Percentiles rank a stretch among this genome's conserved stretches.
Conservation (phyloP, 1,139 yeast genomes). For the Kurtzmaniella natalensis region DNA sequence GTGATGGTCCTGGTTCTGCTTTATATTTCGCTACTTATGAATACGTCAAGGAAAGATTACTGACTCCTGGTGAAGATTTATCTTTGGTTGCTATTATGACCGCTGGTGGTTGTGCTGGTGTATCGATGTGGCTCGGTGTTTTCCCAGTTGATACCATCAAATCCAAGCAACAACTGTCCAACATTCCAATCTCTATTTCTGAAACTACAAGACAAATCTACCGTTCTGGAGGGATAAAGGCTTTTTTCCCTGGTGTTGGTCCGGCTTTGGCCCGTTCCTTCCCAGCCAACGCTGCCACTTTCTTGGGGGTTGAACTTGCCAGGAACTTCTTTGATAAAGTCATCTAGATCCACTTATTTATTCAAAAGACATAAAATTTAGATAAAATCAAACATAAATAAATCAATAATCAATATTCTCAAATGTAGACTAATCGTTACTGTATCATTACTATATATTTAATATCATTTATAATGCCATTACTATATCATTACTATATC, state of each 20-base stretch:
- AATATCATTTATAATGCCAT: no score
- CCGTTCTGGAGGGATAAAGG: conserved; percentile 74
- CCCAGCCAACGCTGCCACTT: conserved; percentile 98
- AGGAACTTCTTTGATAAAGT: conserved; percentile 56
- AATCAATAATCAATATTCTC: not conserved
- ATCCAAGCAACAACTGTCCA: conserved; percentile 74
- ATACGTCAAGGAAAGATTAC: conserved; percentile 59
- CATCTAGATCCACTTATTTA: conserved; percentile 15
- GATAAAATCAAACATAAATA: not conserved
- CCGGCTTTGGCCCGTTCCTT: conserved; percentile 92
- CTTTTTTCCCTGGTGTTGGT: conserved; percentile 96
- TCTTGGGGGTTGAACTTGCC: conserved; percentile 90
- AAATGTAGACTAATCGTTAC: no score
- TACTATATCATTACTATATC: no score
- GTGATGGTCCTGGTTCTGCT: conserved; percentile 99
- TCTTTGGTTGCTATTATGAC: conserved; percentile 72
- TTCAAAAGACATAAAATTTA: not conserved
- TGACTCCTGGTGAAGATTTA: conserved; percentile 53
- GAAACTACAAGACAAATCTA: conserved; percentile 64
- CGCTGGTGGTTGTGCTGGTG: conserved; percentile 95
- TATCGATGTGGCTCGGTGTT: conserved; percentile 93
- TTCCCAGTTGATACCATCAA: conserved; percentile 97
- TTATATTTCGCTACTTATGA: conserved; percentile 95
- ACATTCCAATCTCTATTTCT: conserved; percentile 52
- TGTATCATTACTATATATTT: no score